A percentile compares a stretch with the other conserved stretches of the same genome.
Evolutionary conservation across 2,329 filamentous ascomycete species (phyloP).

Genomic region (Botrytis aclada): DNA sequence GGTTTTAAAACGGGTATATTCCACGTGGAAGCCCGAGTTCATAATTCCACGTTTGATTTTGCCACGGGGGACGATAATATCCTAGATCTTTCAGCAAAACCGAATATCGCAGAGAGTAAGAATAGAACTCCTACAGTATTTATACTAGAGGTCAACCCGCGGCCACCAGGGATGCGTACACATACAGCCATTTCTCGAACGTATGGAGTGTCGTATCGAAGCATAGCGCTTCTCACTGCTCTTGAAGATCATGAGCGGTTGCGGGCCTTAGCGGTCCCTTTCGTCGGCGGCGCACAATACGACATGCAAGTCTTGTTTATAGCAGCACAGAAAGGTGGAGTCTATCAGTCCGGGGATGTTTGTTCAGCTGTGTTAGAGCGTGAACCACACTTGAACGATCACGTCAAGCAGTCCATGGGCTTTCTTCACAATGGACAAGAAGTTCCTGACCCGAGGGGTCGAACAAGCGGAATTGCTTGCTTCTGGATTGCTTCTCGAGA

Average conservation of each 20-base stretch:
- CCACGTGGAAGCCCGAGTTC: background rate
- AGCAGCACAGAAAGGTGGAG: background rate
- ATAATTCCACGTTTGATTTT: background rate
- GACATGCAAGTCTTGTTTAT: background rate
- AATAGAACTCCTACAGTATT: background rate
- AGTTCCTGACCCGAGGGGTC: background rate
- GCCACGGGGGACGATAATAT: background rate
- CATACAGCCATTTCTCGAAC: background rate
- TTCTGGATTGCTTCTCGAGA: background rate
- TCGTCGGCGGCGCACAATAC: background rate
- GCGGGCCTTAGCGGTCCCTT: background rate
- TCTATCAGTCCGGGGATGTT: background rate
- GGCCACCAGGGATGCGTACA: background rate
- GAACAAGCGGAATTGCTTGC: background rate
- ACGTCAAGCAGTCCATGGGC: background rate
- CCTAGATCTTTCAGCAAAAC: background rate
- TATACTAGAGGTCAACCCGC: background rate
- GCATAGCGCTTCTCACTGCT: background rate
- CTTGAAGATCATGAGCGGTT: background rate
- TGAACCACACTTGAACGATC: background rate
- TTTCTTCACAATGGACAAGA: slow-evolving; percentile 1
- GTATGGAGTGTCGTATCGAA: background rate
- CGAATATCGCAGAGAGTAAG: background rate
- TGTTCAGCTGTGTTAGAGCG: background rate
- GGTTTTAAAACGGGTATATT: background rate